These are phyloP conservation scores for Pulicaria dysenterica DNA, from an alignment of 129 eudicot genomes.

Conservation along the genomic window DNA sequence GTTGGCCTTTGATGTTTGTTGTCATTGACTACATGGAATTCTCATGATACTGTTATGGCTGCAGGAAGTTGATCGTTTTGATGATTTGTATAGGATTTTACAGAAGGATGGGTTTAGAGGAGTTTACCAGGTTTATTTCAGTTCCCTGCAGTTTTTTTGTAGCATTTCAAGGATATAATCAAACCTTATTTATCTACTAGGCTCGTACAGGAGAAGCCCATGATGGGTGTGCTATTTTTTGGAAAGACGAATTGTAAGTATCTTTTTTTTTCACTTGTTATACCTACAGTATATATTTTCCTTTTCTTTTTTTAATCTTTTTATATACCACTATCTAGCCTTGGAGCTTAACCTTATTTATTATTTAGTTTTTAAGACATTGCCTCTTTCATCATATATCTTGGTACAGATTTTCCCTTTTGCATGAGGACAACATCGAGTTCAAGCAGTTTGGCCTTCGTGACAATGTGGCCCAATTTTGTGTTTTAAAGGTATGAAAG, in stretches of 20 bases:
- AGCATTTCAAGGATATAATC: neutral
- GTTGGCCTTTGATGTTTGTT: too few species aligned
- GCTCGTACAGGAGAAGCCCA: conserved; percentile 82
- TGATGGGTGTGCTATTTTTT: conserved; percentile 91
- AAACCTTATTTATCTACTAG: conserved; percentile 35
- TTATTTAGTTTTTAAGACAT: neutral
- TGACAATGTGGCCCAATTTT: conserved; percentile 84
- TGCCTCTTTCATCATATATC: conserved; percentile 2
- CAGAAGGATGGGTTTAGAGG: conserved; percentile 76
- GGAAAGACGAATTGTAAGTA: conserved; percentile 69
- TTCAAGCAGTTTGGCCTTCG: conserved; percentile 80
- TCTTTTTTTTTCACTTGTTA: neutral
- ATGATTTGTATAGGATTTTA: conserved; percentile 56
- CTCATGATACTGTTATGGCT: conserved; percentile 25
- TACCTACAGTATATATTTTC: neutral
- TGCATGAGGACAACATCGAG: conserved; percentile 67
- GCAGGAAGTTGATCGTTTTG: conserved; percentile 84
- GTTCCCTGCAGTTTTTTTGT: neutral
- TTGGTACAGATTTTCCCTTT: conserved; percentile 61
- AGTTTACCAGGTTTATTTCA: conserved; percentile 61
- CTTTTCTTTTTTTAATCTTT: neutral
- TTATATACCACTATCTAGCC: conserved; percentile 1
- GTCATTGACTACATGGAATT: neutral
- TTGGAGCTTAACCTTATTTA: neutral
- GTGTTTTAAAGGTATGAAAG: conserved; percentile 72